Percentiles rank a stretch among this genome's conserved stretches.
These are phyloP conservation scores for Lyophyllum shimeji DNA, from an alignment of 768 basidiomycete genomes.

Conservation along the genomic window DNA sequence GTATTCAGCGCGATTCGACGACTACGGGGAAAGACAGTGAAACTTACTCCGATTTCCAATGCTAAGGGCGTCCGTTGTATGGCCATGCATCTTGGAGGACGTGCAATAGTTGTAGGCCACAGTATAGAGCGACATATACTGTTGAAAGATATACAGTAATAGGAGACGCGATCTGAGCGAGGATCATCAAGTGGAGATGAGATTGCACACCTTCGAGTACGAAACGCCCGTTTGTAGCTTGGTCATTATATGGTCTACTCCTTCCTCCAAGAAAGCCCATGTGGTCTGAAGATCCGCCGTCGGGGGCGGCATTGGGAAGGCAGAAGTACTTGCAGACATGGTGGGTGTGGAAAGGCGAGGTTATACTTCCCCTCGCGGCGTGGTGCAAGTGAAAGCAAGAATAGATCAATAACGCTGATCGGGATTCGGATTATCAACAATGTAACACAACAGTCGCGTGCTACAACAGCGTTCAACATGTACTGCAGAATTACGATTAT, in stretches of 20 bases:
- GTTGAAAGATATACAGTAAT: slow-evolving; percentile 10
- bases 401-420: slow-evolving; percentile 6
- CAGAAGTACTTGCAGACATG: slow-evolving; percentile 30
- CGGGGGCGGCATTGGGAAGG: slow-evolving; percentile 61
- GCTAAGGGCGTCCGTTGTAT: slow-evolving; percentile 41
- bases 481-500: background rate
- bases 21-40: slow-evolving; percentile 23
- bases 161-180: background rate
- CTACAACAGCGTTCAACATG: background rate
- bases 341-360: slow-evolving; percentile 17
- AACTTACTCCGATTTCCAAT: slow-evolving; percentile 69
- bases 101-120: slow-evolving; percentile 99
- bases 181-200: background rate
- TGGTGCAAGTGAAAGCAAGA: slow-evolving; percentile 1
- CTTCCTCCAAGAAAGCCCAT: slow-evolving; percentile 86
- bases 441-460: background rate
- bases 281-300: slow-evolving; percentile 79
- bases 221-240: slow-evolving; percentile 87
- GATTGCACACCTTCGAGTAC: slow-evolving; percentile 56
- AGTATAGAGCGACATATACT: slow-evolving; percentile 90
- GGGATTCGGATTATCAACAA: slow-evolving; percentile 7
- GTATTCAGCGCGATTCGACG: slow-evolving; percentile 37
- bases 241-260: slow-evolving; percentile 91
- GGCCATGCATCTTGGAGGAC: slow-evolving; percentile 72
- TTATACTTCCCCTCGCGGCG: slow-evolving; percentile 3